Conservation (phyloP, 805 yeast species). For the Ogataea trehaloabstinens region DNA sequence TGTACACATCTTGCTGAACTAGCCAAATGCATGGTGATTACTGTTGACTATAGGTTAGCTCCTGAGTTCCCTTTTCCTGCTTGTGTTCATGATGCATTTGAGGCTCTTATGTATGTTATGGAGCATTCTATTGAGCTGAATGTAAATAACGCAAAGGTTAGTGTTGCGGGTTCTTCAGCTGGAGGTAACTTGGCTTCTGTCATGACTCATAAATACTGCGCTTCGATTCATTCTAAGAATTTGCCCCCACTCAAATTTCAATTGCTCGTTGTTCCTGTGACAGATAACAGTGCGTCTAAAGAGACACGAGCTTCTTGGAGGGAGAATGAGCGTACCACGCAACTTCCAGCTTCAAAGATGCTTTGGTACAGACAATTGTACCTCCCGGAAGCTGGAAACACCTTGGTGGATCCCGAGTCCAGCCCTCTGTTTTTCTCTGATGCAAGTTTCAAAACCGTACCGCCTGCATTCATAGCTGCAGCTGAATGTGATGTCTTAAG, state of each 20-base stretch:
- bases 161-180: constrained; percentile 48
- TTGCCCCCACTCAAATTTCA: constrained; percentile 39
- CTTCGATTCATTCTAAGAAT: constrained; percentile 18
- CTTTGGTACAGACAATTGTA: constrained; percentile 43
- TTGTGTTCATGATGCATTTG: constrained; percentile 43
- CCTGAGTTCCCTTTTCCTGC: constrained; percentile 52
- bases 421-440: constrained; percentile 42
- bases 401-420: constrained; percentile 33
- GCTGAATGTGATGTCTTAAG: constrained; percentile 45
- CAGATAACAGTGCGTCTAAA: constrained; percentile 40
- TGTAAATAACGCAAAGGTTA: constrained; percentile 33
- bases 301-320: constrained; percentile 38
- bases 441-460: constrained; percentile 37
- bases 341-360: constrained; percentile 45
- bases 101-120: constrained; percentile 33
- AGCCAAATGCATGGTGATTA: constrained; percentile 35
- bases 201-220: constrained; percentile 33
- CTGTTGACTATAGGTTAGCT: constrained; percentile 50
- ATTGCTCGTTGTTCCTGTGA: constrained; percentile 43
- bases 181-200: constrained; percentile 39
- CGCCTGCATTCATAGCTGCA: constrained; percentile 41
- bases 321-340: constrained; percentile 39
- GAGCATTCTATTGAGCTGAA: constrained; percentile 25
- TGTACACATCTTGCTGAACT: constrained; percentile 40
- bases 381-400: constrained; percentile 39